Base-by-base conservation (phyloP, 495 filamentous ascomycete genomes). In the Rusavskia elegans region DNA sequence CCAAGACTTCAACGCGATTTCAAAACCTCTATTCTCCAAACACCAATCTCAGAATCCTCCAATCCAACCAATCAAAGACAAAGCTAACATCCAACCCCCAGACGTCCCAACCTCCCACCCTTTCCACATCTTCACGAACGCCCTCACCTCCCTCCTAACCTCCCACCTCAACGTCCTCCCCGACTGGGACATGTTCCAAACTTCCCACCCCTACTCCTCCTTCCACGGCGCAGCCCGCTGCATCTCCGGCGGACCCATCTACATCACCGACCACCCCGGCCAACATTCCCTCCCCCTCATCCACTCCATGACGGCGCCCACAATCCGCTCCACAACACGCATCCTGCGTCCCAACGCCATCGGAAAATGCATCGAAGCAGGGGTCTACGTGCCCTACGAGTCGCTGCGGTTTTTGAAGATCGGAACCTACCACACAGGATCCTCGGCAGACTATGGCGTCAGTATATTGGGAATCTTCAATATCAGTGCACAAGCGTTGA, bases 141-240 rank as follows among this genome's bases (percentile, higher is more conserved):
- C 90, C 2, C 85, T 96, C 64, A 96, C 93, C 62, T 69, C 83
- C n/a, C 73, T 95, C 14, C 71, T 95, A 19, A 90, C 89, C 13
- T 71, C 78, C 11, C 76, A 82, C 55, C 63, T 87, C 8, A 85
- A 86, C 53, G 76, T 76, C n/a, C 57, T 87, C 14, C 89, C 89
- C 0, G 92, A 98, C 65, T 98, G 92, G 92, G 92, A 97, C 65
- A 97, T 98, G 92, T 98, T 98, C 50, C 92, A 98, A 62, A 95
- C 92, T 1, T 70, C 70, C 25, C 85, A 90, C 60, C 69, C 75
- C 2, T 92, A 84, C 57, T 81, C 81, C 1, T 74, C 73, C 0
- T 92, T 89, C 66, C 92, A 98, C 50, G 92, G 85, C 29, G 88
- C 92, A 11, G 89, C 87, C 11, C 75, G 92, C 16, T 95, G 87